Conservation (phyloP, 2,329 filamentous ascomycete genomes). For the Alternaria ventricosa region DNA sequence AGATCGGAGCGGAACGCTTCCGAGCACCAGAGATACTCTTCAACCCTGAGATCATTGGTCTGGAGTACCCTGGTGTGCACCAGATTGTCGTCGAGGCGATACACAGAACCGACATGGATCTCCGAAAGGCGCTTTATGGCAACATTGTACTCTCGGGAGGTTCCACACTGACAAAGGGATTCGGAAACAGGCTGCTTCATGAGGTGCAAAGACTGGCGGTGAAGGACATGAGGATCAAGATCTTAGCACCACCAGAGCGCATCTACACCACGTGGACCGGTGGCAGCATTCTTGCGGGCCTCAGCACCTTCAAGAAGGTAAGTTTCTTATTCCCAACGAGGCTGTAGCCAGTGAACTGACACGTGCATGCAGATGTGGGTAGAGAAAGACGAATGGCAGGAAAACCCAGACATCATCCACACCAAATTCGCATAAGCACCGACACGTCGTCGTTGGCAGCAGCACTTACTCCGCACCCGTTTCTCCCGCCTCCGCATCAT, state of each 20-base stretch:
- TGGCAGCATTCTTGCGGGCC: slow-evolving; percentile 91
- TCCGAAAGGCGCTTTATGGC: slow-evolving; percentile 90
- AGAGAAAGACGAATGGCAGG: slow-evolving; percentile 99
- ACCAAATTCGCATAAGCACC: slow-evolving; percentile 81
- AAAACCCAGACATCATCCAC: slow-evolving; percentile 98
- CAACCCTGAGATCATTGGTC: slow-evolving; percentile 93
- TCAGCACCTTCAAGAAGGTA: slow-evolving; percentile 99
- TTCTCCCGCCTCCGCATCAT: slow-evolving; percentile 41
- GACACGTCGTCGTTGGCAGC: slow-evolving; percentile 39
- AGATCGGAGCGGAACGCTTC: slow-evolving; percentile 94
- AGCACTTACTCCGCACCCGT: slow-evolving; percentile 33
- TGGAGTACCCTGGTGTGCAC: slow-evolving; percentile 96
- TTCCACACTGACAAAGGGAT: slow-evolving; percentile 94
- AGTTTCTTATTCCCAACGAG: slow-evolving; percentile 34
- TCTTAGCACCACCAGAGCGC: slow-evolving; percentile 94
- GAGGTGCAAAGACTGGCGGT: slow-evolving; percentile 94
- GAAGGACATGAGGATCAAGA: slow-evolving; percentile 99
- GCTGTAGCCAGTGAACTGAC: slow-evolving; percentile 34
- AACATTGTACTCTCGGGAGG: slow-evolving; percentile 98
- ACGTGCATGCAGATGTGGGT: slow-evolving; percentile 86
- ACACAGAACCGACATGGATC: slow-evolving; percentile 90
- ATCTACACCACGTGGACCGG: slow-evolving; percentile 99
- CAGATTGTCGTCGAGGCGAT: slow-evolving; percentile 98
- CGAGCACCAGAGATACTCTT: slow-evolving; percentile 96
- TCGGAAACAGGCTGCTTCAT: slow-evolving; percentile 87